Evolutionary conservation across 2,329 filamentous ascomycete genomes (phyloP), one percentile per base, ranked within the genome.

Genomic region (Fusarium aywerte): DNA sequence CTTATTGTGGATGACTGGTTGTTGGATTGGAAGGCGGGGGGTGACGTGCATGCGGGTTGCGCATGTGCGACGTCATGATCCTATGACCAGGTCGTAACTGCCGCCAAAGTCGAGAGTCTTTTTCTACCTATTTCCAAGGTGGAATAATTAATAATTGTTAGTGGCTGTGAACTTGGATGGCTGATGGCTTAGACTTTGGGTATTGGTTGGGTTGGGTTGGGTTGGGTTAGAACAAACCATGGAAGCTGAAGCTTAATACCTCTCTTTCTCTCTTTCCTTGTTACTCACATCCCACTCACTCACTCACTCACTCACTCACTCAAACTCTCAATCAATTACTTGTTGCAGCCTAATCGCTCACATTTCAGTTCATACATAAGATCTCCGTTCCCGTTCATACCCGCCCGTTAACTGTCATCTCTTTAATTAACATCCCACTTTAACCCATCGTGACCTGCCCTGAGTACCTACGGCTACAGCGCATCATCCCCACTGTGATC

Each of bases 11-110:
- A 33, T 48, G 45, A 35, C 45, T 36, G 32, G 13, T 39, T 10
- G 49, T 44, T 38, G 42, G 47, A 48, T 15, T 29, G 40, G 42
- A 50, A 44, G 56, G 62, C 39, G 68, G 65, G 62, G 65, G 66
- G 66, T 72, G 69, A 70, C 65, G 67, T 67, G 69, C 69, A 72
- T 67, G 39, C 31, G 18, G 29, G 25, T 31, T 51, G 56, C 56
- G 65, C 69, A 70, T 70, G 64, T 65, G 64, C 65, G 67, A 72
- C 69, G 69, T 72, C 69, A 72, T 72, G 65, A 56, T 39, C 58
- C 23, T 47, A 43, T 58, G 68, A 68, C 60, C 63, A 53, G 35
- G 38, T 15, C 20, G 36, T 39, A 39, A 39, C 36, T 39, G 36
- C 20, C 18, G 8, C 40, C 25, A 45, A 32, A 54, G 12, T 33